Evolutionary conservation across 768 basidiomycete genomes (phyloP).

Genomic region (Lactifluus pinguis): DNA sequence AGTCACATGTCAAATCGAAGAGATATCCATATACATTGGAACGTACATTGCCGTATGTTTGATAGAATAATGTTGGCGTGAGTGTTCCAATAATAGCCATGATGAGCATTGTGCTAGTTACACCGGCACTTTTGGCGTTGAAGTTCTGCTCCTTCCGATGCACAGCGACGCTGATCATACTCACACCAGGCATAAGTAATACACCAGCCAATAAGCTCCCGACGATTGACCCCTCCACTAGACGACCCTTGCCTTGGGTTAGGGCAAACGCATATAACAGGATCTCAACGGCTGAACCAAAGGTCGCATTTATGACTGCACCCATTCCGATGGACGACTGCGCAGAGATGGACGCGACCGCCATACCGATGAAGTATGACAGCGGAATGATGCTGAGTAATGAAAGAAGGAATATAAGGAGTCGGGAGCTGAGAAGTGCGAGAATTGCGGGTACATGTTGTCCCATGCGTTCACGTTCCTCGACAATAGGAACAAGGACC

Average conservation of each 20-base stretch:
- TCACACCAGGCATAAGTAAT: conserved; percentile 91
- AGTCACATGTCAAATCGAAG: neutral
- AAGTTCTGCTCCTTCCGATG: conserved; percentile 93
- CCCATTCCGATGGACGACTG: conserved; percentile 99
- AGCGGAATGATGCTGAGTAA: conserved; percentile 91
- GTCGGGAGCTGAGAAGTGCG: conserved; percentile 58
- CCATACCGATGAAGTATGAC: conserved; percentile 99
- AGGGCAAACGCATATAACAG: conserved; percentile 87
- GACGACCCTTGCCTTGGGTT: conserved; percentile 80
- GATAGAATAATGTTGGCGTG: conserved; percentile 94
- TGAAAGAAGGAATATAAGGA: conserved; percentile 74
- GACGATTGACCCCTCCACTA: conserved; percentile 96
- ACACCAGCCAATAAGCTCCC: conserved; percentile 94
- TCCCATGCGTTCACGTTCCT: conserved; percentile 45
- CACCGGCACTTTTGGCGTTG: conserved; percentile 98
- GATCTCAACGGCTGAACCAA: conserved; percentile 97
- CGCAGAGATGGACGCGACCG: conserved; percentile 96
- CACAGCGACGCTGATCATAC: conserved; percentile 89
- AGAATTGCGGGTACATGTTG: conserved; percentile 57
- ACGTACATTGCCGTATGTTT: conserved; percentile 93
- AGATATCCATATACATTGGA: neutral
- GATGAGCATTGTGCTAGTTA: conserved; percentile 98
- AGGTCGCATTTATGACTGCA: conserved; percentile 98
- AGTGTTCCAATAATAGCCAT: conserved; percentile 98
- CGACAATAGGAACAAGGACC: conserved; percentile 64